Evolutionary conservation across 176 grass and related monocot genomes (phyloP).

Genomic region (Lolium multiflorum): DNA sequence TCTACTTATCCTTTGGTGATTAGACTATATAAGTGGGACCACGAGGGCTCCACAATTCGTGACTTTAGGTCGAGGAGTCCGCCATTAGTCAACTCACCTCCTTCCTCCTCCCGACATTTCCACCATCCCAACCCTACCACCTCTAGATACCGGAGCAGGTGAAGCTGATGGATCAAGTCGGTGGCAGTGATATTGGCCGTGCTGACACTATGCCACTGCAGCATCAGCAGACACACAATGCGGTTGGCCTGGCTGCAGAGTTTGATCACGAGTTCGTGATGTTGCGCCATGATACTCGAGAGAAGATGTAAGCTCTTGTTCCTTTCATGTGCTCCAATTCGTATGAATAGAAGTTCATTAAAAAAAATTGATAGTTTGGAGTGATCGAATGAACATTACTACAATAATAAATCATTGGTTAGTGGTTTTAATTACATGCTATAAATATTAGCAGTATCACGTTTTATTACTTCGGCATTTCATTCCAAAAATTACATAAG

Average conservation of each 20-base stretch:
- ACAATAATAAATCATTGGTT: neutral
- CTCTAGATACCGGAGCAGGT: neutral
- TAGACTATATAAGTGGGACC: neutral
- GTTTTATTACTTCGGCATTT: constrained; percentile 9
- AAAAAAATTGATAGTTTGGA: neutral
- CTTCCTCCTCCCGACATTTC: neutral
- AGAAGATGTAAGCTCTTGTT: constrained; percentile 64
- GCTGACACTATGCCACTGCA: constrained; percentile 14
- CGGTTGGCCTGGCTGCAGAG: neutral
- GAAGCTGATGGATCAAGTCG: constrained; percentile 25
- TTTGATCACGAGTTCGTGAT: constrained; percentile 48
- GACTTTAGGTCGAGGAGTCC: neutral
- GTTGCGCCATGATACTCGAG: constrained; percentile 37
- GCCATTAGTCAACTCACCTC: neutral
- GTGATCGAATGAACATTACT: neutral
- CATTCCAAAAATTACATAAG: constrained; percentile 2
- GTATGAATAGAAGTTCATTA: neutral
- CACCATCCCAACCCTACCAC: neutral
- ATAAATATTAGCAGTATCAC: neutral
- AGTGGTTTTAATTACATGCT: too few species aligned
- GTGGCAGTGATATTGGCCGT: constrained; percentile 8
- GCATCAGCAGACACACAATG: constrained; percentile 59
- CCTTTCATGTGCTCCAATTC: constrained; percentile 1
- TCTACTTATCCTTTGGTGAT: neutral
- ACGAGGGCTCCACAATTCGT: too few species aligned